A percentile compares a stretch with the other conserved stretches of the same genome.
Conservation (phyloP, 176 grass and related monocot species). For the Eragrostis nindensis region DNA sequence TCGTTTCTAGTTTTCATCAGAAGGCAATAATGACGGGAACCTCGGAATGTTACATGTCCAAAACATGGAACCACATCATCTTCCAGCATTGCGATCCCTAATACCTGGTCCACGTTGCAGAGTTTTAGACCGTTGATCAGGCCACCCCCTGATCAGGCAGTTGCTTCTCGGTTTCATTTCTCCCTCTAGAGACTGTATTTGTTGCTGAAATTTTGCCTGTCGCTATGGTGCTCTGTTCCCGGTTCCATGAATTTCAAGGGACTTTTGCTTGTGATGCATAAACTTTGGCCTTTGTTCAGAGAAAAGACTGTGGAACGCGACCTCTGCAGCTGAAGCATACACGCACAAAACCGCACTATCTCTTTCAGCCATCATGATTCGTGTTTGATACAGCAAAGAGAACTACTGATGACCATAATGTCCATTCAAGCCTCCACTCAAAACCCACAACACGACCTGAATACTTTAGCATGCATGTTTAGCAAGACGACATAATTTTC, state of each 20-base stretch:
- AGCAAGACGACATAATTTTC: constrained; percentile 25
- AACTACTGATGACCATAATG: not conserved
- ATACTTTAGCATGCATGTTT: constrained; percentile 27
- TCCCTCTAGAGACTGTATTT: not conserved
- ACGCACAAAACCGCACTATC: not conserved
- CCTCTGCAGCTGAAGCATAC: not conserved
- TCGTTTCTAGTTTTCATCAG: no score
- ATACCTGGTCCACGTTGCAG: no score
- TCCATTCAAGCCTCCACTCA: not conserved
- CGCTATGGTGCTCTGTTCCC: no score
- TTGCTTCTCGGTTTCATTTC: not conserved
- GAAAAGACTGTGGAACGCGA: not conserved
- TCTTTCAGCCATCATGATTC: not conserved
- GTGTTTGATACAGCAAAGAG: not conserved
- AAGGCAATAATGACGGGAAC: no score
- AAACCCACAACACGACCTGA: constrained; percentile 9
- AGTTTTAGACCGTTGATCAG: no score
- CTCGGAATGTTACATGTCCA: no score
- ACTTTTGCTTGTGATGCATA: not conserved
- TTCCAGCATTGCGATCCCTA: no score
- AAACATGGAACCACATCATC: no score
- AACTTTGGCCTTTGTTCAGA: not conserved
- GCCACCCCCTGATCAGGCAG: no score
- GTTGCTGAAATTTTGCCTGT: not conserved
- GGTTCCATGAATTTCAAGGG: no score